A percentile compares a stretch with the other conserved stretches of the same genome.
Evolutionary conservation across 1,139 yeast genomes (phyloP).

Genomic region (Taphrina wiesneri): DNA sequence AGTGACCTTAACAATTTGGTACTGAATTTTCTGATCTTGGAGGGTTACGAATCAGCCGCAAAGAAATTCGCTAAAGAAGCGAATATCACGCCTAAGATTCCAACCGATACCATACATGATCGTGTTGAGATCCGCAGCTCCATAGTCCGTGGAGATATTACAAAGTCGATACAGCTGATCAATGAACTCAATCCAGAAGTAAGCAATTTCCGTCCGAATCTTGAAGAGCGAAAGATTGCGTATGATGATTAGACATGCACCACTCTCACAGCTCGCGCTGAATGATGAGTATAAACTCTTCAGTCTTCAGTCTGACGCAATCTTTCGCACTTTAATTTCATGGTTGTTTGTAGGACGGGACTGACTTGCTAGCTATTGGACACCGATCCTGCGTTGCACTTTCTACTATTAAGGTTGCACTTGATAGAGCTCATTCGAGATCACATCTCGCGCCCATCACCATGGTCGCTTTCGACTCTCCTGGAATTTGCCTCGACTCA

Average conservation of each 20-base stretch:
- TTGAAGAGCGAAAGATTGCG: background rate
- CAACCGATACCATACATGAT: conserved; percentile 43
- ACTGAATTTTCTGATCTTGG: conserved; percentile 48
- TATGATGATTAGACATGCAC: conserved; percentile 42
- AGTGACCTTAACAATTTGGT: conserved; percentile 46
- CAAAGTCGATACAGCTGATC: conserved; percentile 47
- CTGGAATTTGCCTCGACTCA: conserved; percentile 48
- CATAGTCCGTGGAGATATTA: conserved; percentile 46
- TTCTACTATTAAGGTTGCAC: conserved; percentile 47
- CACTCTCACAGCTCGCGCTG: conserved; percentile 41
- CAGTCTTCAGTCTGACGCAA: conserved; percentile 43
- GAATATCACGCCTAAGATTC: conserved; percentile 41
- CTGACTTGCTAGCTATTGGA: conserved; percentile 43
- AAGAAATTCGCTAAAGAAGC: conserved; percentile 48
- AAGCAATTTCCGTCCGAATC: conserved; percentile 19
- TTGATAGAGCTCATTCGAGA: conserved; percentile 48
- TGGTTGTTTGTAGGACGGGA: background rate
- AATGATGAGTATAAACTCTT: conserved; percentile 41
- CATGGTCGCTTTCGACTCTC: conserved; percentile 41
- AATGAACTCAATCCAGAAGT: conserved; percentile 48
- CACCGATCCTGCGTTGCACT: conserved; percentile 45
- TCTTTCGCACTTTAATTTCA: background rate
- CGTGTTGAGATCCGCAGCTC: conserved; percentile 46
- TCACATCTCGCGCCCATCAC: conserved; percentile 39
- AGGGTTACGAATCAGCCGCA: conserved; percentile 49